Evolutionary conservation across 768 basidiomycete genomes (phyloP), one percentile per base, ranked within the genome.

Genomic region (Leccinum variicolor): DNA sequence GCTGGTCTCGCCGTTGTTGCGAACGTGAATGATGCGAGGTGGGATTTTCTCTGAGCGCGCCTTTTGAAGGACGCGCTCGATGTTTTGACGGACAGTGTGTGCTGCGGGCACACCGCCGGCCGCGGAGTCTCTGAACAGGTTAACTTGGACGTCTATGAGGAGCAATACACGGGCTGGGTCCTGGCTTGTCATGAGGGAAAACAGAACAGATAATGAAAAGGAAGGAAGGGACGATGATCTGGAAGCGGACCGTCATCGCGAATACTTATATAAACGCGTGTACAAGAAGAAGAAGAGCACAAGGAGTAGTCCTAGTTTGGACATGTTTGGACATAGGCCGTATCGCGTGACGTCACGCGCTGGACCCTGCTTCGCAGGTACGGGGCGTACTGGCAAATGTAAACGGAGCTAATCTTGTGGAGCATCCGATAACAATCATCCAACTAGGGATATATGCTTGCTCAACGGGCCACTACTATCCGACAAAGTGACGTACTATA

Each of bases 21-120:
- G 85, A 58, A 88, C 78, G 66, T 89, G 87, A 52, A 89, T 75
- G 71, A 89, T 86, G 14, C 76, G 76, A 6, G 83, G 84, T 4
- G 81, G 77, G 0, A 77, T 77, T 1, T 64, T 53, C 29, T 79
- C 78, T 13, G 73, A 69, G 23, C 85, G 81, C 3, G 85, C 86
- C 33, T 74, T 66, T 14, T 68, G 39, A 61, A 88, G 81, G 64
- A 87, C 76, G 25, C 59, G 62, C 3, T 69, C 61, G 66, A 88
- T 77, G 70, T 86, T 84, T 34, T 70, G 62, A 53, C 75, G 76
- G 33, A 84, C 76, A 33, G 54, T 47, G 31, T 63, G 53, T 1
- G 81, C 75, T 13, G 76, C 64, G 36, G 84, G 85, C 13, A 87
- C 81, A 45, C 83, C 84, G 50, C 82, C 84, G 29, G 73, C 61